phyloP scores from a whole-genome alignment of 371 early-diverging fungal genomes.

The Actinomucor elegans region DNA sequence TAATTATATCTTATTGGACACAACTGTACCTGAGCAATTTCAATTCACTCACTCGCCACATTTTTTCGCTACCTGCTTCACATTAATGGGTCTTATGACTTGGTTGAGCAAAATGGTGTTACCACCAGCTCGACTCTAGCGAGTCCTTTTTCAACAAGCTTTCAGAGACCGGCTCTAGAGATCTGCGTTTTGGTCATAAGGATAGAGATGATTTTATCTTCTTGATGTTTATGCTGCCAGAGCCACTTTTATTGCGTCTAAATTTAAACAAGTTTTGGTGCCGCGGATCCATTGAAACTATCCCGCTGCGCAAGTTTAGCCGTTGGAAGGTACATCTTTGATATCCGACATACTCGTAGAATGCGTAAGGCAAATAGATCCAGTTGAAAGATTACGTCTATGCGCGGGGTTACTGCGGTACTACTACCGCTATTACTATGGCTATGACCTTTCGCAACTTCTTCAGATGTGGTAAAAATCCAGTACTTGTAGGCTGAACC shows the following conservation, averaged over 20 bases:
- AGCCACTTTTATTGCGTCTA: conserved; percentile 30
- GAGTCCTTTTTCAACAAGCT: conserved; percentile 6
- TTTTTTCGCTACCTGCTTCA: conserved; percentile 82
- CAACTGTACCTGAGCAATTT: conserved; percentile 71
- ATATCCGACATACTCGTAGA: conserved; percentile 13
- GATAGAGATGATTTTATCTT: conserved; percentile 26
- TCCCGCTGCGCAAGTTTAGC: conserved; percentile 39
- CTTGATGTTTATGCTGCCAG: conserved; percentile 11
- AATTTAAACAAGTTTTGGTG: conserved; percentile 47
- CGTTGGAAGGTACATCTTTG: not conserved
- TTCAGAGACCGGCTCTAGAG: conserved; percentile 23
- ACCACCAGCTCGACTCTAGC: conserved; percentile 8
- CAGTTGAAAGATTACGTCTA: conserved; percentile 24
- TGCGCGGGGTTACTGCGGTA: not conserved
- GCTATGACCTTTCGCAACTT: not conserved
- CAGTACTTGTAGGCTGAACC: conserved; percentile 39
- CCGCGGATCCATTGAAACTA: conserved; percentile 43
- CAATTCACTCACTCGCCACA: conserved; percentile 82
- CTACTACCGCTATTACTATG: not conserved
- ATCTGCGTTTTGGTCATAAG: conserved; percentile 27
- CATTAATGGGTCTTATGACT: conserved; percentile 74
- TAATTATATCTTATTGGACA: not conserved
- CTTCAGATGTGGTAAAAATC: conserved; percentile 16
- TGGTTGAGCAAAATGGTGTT: conserved; percentile 62
- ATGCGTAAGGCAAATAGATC: conserved; percentile 16